Percentiles rank a stretch among this genome's conserved stretches.
phyloP scores from a whole-genome alignment of 345 rosid species.

The Brassica carinata region DNA sequence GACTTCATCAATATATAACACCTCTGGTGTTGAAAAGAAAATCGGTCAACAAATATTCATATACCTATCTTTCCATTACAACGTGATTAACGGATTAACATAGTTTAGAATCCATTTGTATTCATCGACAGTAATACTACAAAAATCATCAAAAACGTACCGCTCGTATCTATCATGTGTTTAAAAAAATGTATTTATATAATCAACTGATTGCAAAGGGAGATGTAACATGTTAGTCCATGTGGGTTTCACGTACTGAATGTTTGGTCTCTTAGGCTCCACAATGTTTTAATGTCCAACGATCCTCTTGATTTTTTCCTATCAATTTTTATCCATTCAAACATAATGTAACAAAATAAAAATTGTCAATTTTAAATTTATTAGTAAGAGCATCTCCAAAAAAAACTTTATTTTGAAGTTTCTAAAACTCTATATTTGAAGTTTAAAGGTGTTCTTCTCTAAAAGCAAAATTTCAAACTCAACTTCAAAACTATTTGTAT shows the following conservation, averaged over 20 bases:
- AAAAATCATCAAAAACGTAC: neutral
- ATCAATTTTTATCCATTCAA: slow-evolving; percentile 18
- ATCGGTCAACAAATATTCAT: neutral
- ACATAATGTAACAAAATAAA: neutral
- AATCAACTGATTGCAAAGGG: slow-evolving; percentile 6
- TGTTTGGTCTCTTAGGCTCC: slow-evolving; percentile 41
- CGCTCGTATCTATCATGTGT: neutral
- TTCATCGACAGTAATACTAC: neutral
- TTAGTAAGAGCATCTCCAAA: too few relatives aligned
- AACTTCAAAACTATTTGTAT: too few relatives aligned
- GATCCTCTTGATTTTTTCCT: slow-evolving; percentile 23
- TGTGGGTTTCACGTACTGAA: slow-evolving; percentile 31
- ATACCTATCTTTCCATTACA: neutral
- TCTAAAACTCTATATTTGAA: too few relatives aligned
- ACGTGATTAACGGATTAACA: neutral
- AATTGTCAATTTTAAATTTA: neutral
- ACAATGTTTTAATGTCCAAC: slow-evolving; percentile 37
- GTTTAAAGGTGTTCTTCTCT: too few relatives aligned
- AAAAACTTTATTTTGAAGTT: neutral
- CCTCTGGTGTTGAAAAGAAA: neutral
- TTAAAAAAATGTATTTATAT: neutral
- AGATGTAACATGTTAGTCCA: slow-evolving; percentile 41
- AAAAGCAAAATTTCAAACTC: too few relatives aligned
- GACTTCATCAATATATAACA: neutral
- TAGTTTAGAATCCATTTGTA: neutral